Evolutionary conservation across 2,329 filamentous ascomycete species (phyloP).

Genomic region (Fusarium euwallaceae): DNA sequence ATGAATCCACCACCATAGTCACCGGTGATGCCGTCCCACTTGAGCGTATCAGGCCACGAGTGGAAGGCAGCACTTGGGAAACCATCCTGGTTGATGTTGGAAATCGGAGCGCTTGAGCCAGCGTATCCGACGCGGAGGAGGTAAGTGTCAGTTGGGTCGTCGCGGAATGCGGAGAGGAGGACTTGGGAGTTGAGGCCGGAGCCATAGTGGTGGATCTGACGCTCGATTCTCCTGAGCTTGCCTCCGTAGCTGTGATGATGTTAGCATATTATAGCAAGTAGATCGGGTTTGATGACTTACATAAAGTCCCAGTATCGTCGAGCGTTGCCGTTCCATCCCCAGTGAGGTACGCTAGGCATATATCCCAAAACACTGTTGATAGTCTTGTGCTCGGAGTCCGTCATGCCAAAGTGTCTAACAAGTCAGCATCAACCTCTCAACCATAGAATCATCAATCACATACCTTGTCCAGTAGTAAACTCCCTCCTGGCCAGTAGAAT

Average conservation of each 20-base stretch:
- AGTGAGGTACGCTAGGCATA: constrained; percentile 69
- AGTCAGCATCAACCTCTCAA: background rate
- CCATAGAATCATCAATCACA: accelerated
- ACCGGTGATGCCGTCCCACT: constrained; percentile 68
- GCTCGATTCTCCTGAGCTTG: constrained; percentile 58
- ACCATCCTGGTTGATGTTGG: constrained; percentile 67
- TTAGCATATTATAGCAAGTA: background rate
- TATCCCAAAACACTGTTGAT: constrained; percentile 68
- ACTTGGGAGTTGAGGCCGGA: constrained; percentile 70
- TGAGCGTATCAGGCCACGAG: constrained; percentile 66
- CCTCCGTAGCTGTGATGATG: constrained; percentile 53
- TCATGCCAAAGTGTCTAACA: constrained; percentile 62
- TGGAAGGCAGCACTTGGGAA: constrained; percentile 70
- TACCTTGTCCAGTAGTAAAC: constrained; percentile 70
- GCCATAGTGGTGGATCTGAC: constrained; percentile 70
- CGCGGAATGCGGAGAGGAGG: constrained; percentile 64
- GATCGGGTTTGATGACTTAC: constrained; percentile 47
- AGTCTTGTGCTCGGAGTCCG: constrained; percentile 60
- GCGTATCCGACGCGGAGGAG: constrained; percentile 67
- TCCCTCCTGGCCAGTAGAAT: constrained; percentile 72
- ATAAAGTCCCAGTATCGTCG: constrained; percentile 72
- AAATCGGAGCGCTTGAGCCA: constrained; percentile 64
- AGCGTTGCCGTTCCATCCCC: constrained; percentile 74
- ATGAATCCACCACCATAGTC: constrained; percentile 70
- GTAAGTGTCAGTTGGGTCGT: constrained; percentile 60